Conservation (phyloP, 2,329 filamentous ascomycete species). For the Colletotrichum lindemuthianum region DNA sequence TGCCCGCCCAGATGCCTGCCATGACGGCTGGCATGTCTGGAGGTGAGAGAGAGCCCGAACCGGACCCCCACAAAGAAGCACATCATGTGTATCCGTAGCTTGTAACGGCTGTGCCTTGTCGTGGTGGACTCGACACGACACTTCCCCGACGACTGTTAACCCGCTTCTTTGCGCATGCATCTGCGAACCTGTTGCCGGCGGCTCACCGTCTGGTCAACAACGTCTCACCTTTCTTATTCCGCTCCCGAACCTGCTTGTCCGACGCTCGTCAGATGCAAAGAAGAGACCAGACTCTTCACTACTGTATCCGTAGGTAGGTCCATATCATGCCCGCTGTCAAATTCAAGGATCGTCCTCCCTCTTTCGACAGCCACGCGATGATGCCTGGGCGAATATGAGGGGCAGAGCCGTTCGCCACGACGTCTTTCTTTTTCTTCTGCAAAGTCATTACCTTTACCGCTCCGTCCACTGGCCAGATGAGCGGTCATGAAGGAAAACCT, state of each 20-base stretch:
- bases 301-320: background rate
- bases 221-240: slow-evolving; percentile 27
- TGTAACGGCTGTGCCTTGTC: slow-evolving; percentile 24
- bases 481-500: slow-evolving; percentile 6
- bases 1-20: slow-evolving; percentile 9
- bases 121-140: slow-evolving; percentile 2
- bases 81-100: slow-evolving; percentile 15
- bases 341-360: slow-evolving; percentile 29
- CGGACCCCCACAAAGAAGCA: background rate
- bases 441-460: slow-evolving; percentile 16
- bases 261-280: background rate
- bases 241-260: slow-evolving; percentile 16
- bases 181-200: slow-evolving; percentile 24
- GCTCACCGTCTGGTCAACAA: slow-evolving; percentile 27
- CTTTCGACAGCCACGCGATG: slow-evolving; percentile 30
- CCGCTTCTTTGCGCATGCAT: background rate
- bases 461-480: slow-evolving; percentile 16
- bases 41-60: slow-evolving; percentile 3
- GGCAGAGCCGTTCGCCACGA: slow-evolving; percentile 32
- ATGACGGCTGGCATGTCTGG: background rate
- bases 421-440: slow-evolving; percentile 18
- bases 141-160: slow-evolving; percentile 2
- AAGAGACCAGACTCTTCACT: slow-evolving; percentile 25
- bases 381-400: slow-evolving; percentile 27
- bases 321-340: slow-evolving; percentile 18